These are phyloP conservation scores for Infundibulicybe gibba DNA, from an alignment of 768 basidiomycete species.

Conservation along the genomic window DNA sequence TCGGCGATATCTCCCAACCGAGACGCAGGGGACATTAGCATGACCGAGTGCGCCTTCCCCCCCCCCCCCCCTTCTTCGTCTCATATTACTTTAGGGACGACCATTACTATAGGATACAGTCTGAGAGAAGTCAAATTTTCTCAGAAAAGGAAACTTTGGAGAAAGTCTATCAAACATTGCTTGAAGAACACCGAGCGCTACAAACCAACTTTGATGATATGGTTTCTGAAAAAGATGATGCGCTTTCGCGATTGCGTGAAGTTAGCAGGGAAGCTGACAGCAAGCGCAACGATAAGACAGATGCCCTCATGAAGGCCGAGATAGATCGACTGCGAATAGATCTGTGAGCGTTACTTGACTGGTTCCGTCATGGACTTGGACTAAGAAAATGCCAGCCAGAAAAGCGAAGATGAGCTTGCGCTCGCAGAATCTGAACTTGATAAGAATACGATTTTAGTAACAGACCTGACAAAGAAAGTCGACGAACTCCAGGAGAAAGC, in stretches of 20 bases:
- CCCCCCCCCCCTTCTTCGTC: constrained; percentile 1
- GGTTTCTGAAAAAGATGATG: constrained; percentile 77
- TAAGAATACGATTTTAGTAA: constrained; percentile 63
- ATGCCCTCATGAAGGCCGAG: constrained; percentile 75
- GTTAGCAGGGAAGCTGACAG: constrained; percentile 55
- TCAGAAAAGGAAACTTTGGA: constrained; percentile 86
- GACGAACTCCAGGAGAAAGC: constrained; percentile 80
- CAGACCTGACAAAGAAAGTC: constrained; percentile 73
- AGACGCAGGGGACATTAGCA: constrained; percentile 52
- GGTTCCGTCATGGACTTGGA: constrained; percentile 4
- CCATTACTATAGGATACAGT: constrained; percentile 85
- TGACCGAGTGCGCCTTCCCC: constrained; percentile 68
- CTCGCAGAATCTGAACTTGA: constrained; percentile 82
- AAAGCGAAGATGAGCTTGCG: constrained; percentile 89
- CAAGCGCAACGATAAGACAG: constrained; percentile 65
- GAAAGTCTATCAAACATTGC: constrained; percentile 70
- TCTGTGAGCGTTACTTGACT: constrained; percentile 56
- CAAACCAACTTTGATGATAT: constrained; percentile 78
- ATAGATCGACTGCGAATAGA: constrained; percentile 79
- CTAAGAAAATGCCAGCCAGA: constrained; percentile 60
- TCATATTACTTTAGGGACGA: constrained; percentile 59
- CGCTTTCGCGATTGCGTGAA: constrained; percentile 57
- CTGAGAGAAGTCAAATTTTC: constrained; percentile 70
- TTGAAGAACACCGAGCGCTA: constrained; percentile 72
- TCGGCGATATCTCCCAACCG: constrained; percentile 43